These are phyloP conservation scores for Colletotrichum karsti DNA, from an alignment of 2,329 filamentous ascomycete genomes.

Conservation along the genomic window DNA sequence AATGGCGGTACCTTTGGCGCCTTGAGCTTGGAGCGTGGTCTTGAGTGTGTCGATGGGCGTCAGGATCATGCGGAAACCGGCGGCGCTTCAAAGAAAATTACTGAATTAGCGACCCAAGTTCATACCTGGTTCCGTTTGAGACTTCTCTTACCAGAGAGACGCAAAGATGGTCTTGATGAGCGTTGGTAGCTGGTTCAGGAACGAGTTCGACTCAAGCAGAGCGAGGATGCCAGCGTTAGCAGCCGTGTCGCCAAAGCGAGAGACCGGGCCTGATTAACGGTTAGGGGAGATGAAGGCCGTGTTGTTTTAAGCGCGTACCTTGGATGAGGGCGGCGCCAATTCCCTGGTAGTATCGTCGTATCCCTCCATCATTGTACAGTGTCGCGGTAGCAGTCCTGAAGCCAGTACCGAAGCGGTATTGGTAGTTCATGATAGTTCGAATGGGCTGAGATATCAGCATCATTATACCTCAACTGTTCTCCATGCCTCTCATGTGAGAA, in stretches of 20 bases:
- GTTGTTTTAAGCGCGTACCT: conserved; percentile 35
- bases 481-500: not conserved
- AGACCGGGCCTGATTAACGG: conserved; percentile 46
- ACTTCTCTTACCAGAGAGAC: conserved; percentile 46
- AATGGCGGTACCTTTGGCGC: conserved; percentile 48
- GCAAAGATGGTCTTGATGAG: conserved; percentile 55
- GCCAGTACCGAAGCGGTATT: conserved; percentile 54
- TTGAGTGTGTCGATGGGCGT: conserved; percentile 60
- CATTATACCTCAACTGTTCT: too few relatives aligned
- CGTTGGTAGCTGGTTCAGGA: conserved; percentile 50
- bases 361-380: conserved; percentile 50
- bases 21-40: conserved; percentile 58
- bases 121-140: not conserved
- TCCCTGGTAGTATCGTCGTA: conserved; percentile 55
- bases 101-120: not conserved
- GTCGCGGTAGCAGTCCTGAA: conserved; percentile 49
- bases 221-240: conserved; percentile 59
- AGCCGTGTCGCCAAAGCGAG: conserved; percentile 57
- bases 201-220: conserved; percentile 54
- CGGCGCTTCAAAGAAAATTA: conserved; percentile 41
- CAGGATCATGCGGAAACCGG: conserved; percentile 55
- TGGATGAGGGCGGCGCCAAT: conserved; percentile 54
- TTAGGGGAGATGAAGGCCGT: not conserved
- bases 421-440: conserved; percentile 60
- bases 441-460: conserved; percentile 46